Evolutionary conservation across 1,139 yeast species (phyloP).

Genomic region (Geotrichum europaeum): DNA sequence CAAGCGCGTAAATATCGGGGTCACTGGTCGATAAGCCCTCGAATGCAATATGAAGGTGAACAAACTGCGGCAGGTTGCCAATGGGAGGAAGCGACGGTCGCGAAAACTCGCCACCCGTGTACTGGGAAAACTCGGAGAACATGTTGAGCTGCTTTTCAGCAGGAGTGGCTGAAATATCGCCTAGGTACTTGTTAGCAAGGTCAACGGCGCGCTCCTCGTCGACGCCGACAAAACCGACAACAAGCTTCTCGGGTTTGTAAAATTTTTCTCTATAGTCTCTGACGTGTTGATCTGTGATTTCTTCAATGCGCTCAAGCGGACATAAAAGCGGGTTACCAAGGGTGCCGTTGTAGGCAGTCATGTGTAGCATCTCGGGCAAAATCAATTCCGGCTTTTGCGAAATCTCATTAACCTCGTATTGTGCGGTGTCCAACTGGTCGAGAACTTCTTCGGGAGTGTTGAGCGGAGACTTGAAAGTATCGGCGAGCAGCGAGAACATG

Average conservation of each 20-base stretch:
- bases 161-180: slow-evolving; percentile 45
- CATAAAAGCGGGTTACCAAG: slow-evolving; percentile 83
- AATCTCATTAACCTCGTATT: slow-evolving; percentile 77
- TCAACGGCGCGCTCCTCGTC: slow-evolving; percentile 63
- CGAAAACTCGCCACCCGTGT: slow-evolving; percentile 71
- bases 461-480: slow-evolving; percentile 68
- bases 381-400: slow-evolving; percentile 80
- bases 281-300: slow-evolving; percentile 50
- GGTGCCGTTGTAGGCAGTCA: slow-evolving; percentile 72
- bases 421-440: slow-evolving; percentile 69
- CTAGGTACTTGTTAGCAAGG: slow-evolving; percentile 58
- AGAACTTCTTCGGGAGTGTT: slow-evolving; percentile 63
- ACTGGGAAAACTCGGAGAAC: slow-evolving; percentile 45
- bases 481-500: slow-evolving; percentile 76
- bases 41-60: slow-evolving; percentile 81
- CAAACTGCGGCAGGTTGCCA: slow-evolving; percentile 72
- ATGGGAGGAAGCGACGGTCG: slow-evolving; percentile 68
- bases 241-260: slow-evolving; percentile 76
- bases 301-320: slow-evolving; percentile 60
- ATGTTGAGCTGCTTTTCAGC: slow-evolving; percentile 22
- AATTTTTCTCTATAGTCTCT: slow-evolving; percentile 58
- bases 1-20: slow-evolving; percentile 85
- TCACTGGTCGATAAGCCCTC: slow-evolving; percentile 81
- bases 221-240: slow-evolving; percentile 85
- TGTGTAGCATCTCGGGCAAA: slow-evolving; percentile 81